Base-by-base conservation (phyloP, 345 rosid species). In the Xanthoceras sorbifolium region DNA sequence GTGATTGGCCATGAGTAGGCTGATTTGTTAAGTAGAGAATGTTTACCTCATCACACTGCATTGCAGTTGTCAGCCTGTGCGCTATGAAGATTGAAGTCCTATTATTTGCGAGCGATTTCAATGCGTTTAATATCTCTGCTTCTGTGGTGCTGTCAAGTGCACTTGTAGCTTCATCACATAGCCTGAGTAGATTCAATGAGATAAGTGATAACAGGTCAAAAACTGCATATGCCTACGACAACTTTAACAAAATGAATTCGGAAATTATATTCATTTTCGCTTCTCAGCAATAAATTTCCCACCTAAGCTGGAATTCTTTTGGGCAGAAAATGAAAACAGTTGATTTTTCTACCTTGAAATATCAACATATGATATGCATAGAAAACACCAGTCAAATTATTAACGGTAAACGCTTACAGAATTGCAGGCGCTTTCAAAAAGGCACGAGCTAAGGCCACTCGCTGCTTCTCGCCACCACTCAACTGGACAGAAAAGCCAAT, bases 391-490 rank as follows among this genome's bases (percentile, higher is more conserved):
- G 57, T 74, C 57, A 32, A n/a, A 67, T 44, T 23, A 64, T 64
- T 14, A 54, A 64, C 6, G 59, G 69, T 11, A 52, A 75, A 26
- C 66, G 60, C 99, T 92, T 88, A 94, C 98, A 94, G 77, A 68
- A 94, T 90, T 20, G 95, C 83, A 5, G 99, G 94, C 22, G 91
- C 89, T 83, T 97, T 97, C 84, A 97, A 82, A 67, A 97, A 97
- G 61, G 98, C 88, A 70, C 97, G 93, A 73, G 99, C 99, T 81
- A 97, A 85, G 63, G 98, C 97, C 72, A 97, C 97, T 61, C 99
- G 94, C 85, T 94, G 99, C 82, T 97, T 97, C 87, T 97, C 99
- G 80, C 99, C 99, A 71, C 99, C 98, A 76, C 99, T 97, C 86
- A 97, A 85, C 98, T 97, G 92, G 82, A 78, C 34, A 82, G 67